Evolutionary conservation across 129 eudicot species (phyloP).

Genomic region (Arctium lappa): DNA sequence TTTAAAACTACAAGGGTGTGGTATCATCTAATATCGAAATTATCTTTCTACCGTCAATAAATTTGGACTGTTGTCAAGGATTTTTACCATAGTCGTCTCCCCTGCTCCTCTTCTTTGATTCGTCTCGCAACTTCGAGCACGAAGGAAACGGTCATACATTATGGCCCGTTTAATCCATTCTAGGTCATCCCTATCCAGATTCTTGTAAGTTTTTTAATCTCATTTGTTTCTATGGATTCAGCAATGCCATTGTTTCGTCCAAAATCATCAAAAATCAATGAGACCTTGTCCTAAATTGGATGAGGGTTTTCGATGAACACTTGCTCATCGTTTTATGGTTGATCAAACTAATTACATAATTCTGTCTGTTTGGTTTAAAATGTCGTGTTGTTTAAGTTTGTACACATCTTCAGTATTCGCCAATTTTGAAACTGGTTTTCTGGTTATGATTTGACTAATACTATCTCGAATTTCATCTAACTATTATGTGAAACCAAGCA

Average conservation of each 20-base stretch:
- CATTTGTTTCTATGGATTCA: background rate
- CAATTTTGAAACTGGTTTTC: background rate
- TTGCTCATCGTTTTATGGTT: background rate
- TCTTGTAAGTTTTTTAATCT: slow-evolving; percentile 28
- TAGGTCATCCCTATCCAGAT: slow-evolving; percentile 25
- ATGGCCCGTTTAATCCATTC: slow-evolving; percentile 46
- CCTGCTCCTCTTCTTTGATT: background rate
- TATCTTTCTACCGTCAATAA: too few species aligned
- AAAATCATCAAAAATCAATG: background rate
- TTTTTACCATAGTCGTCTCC: background rate
- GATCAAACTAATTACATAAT: slow-evolving; percentile 11
- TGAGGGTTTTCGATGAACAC: background rate
- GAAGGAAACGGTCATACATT: slow-evolving; percentile 11
- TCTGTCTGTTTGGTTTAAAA: background rate
- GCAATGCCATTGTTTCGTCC: background rate
- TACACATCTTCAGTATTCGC: background rate
- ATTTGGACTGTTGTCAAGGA: too few species aligned
- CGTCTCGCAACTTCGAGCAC: slow-evolving; percentile 1
- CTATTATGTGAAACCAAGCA: slow-evolving; percentile 15
- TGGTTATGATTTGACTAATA: background rate
- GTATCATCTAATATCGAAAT: too few species aligned
- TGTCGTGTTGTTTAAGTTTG: background rate
- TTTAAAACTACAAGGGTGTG: too few species aligned
- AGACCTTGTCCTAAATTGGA: background rate
- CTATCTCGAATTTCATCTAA: background rate